A percentile compares a stretch with the other conserved stretches of the same genome.
Conservation (phyloP, 148 eudicot species). For the Linanthus parryae region DNA sequence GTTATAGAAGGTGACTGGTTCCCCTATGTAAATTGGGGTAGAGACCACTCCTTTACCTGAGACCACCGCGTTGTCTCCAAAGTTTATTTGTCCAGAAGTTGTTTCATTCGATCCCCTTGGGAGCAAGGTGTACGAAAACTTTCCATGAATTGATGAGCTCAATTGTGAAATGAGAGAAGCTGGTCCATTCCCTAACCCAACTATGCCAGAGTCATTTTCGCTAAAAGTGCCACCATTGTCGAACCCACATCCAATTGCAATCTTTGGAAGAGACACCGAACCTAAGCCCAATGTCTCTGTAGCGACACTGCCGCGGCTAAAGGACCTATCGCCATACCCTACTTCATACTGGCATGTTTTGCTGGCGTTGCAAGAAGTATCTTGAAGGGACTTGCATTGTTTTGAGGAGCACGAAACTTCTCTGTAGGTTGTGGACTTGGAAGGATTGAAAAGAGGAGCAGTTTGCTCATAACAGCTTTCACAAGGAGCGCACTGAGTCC, state of each 20-base stretch:
- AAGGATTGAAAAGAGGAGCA: constrained; percentile 31
- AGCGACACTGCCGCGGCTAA: constrained; percentile 22
- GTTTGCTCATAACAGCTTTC: constrained; percentile 27
- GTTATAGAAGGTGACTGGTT: constrained; percentile 19
- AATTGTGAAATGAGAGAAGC: constrained; percentile 37
- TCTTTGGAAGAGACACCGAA: no score
- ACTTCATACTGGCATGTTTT: neutral
- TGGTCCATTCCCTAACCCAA: constrained; percentile 43
- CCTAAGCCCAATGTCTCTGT: constrained; percentile 23
- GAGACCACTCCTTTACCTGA: constrained; percentile 25
- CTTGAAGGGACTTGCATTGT: neutral
- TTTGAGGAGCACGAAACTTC: neutral
- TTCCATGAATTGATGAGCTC: constrained; percentile 21
- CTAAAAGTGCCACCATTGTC: no score
- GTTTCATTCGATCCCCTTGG: constrained; percentile 5
- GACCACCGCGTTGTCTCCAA: constrained; percentile 22
- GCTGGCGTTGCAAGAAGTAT: neutral
- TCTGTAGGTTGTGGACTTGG: neutral
- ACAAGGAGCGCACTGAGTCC: constrained; percentile 51
- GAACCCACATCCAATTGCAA: no score
- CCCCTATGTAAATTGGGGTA: constrained; percentile 18
- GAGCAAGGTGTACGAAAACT: constrained; percentile 41
- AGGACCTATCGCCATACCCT: constrained; percentile 21
- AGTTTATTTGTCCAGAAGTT: constrained; percentile 20
- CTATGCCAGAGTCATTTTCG: constrained; percentile 39